Percentiles rank a stretch among this genome's conserved stretches.
Evolutionary conservation across 2,329 filamentous ascomycete genomes (phyloP).

Genomic region (Paradendryphiella salina): DNA sequence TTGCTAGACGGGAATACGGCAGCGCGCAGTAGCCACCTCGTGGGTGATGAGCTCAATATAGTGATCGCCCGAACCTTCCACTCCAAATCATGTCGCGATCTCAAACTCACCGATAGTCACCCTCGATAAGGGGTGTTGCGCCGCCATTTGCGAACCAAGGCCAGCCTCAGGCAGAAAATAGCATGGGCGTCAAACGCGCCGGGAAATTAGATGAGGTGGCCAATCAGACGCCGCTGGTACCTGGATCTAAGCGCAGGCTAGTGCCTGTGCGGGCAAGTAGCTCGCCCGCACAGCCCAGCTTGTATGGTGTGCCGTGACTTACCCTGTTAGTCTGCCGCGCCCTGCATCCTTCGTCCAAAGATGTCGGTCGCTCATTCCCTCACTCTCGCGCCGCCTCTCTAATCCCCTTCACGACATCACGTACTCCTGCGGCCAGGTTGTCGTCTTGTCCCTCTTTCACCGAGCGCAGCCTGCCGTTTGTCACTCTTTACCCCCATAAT

Average conservation of each 20-base stretch:
- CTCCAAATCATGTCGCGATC: constrained; percentile 4
- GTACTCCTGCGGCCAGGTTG: constrained; percentile 44
- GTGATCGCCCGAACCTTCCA: background rate
- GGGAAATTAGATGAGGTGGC: constrained; percentile 34
- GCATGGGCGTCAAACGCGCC: constrained; percentile 26
- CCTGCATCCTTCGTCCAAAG: constrained; percentile 13
- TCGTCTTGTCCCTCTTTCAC: constrained; percentile 47
- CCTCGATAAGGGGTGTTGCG: constrained; percentile 27
- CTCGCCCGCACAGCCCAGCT: constrained; percentile 24
- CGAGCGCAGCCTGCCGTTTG: constrained; percentile 41
- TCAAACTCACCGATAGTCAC: constrained; percentile 18
- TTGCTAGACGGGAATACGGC: background rate
- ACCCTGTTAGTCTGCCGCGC: constrained; percentile 17
- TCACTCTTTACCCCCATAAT: constrained; percentile 37
- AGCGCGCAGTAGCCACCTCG: background rate
- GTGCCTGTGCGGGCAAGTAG: constrained; percentile 26
- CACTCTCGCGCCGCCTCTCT: constrained; percentile 23
- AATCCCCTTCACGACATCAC: constrained; percentile 21
- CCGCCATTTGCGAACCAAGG: constrained; percentile 16
- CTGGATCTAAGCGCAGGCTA: constrained; percentile 31
- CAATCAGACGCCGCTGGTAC: constrained; percentile 34
- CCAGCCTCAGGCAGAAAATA: constrained; percentile 25
- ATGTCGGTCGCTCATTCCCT: constrained; percentile 12
- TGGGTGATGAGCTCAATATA: background rate
- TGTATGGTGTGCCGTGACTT: constrained; percentile 21